These are phyloP conservation scores for Turritis glabra DNA, from an alignment of 345 rosid genomes.

Conservation along the genomic window DNA sequence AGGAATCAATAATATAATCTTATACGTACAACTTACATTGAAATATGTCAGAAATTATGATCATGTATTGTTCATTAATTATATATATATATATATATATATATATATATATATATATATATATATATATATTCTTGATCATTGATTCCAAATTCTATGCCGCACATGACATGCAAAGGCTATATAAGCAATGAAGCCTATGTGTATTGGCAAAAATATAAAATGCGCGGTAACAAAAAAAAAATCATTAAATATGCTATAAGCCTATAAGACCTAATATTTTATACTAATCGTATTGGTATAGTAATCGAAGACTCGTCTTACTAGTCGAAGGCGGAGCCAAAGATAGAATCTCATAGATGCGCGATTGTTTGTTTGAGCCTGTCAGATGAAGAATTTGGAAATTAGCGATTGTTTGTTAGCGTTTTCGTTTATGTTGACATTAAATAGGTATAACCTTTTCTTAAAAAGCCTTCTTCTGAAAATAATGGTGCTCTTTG, in stretches of 20 bases:
- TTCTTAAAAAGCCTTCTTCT: too few species aligned
- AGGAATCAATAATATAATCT: neutral
- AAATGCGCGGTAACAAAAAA: neutral
- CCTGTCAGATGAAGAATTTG: too few species aligned
- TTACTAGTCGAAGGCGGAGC: too few species aligned
- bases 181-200: neutral
- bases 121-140: constrained; percentile 5
- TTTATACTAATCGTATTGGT: neutral
- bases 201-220: neutral
- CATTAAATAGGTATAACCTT: too few species aligned
- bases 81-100: too few species aligned
- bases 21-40: neutral
- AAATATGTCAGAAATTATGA: neutral
- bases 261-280: neutral
- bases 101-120: too few species aligned
- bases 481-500: too few species aligned
- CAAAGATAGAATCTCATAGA: neutral
- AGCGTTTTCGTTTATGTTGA: too few species aligned
- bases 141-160: constrained; percentile 12
- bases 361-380: too few species aligned
- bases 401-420: too few species aligned
- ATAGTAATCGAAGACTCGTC: neutral
- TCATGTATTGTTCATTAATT: constrained; percentile 1
- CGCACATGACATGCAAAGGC: constrained; percentile 22
- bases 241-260: neutral